Conservation (phyloP, 352 stramenopile genomes). For the Albugo candida region DNA sequence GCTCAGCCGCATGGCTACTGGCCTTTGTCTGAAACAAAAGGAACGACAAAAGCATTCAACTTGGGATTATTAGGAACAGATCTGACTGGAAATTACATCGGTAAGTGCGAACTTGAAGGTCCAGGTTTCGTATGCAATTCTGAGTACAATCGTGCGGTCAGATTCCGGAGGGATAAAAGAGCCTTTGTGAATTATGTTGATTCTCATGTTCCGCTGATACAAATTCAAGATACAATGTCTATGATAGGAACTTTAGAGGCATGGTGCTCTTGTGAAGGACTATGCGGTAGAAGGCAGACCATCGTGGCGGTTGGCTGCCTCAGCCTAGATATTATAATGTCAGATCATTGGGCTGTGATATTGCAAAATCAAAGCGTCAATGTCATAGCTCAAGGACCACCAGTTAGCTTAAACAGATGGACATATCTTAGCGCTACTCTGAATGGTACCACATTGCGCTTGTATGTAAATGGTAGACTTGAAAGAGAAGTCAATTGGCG, state of each 20-base stretch:
- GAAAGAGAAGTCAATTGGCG: slow-evolving; percentile 40
- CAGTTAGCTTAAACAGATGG: slow-evolving; percentile 51
- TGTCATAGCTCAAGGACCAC: slow-evolving; percentile 29
- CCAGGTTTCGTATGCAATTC: slow-evolving; percentile 64
- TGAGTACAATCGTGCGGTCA: slow-evolving; percentile 51
- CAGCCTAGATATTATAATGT: slow-evolving; percentile 39
- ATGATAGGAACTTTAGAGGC: slow-evolving; percentile 33
- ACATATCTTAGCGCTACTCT: slow-evolving; percentile 76
- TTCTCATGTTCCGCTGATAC: too few relatives aligned
- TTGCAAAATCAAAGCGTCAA: slow-evolving; percentile 67
- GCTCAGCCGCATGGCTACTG: slow-evolving; percentile 71
- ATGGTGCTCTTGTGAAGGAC: slow-evolving; percentile 54
- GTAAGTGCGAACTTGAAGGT: slow-evolving; percentile 43
- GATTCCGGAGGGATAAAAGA: slow-evolving; percentile 28
- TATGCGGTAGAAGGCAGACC: slow-evolving; percentile 42
- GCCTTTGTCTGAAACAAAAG: slow-evolving; percentile 70
- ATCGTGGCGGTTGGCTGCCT: slow-evolving; percentile 60
- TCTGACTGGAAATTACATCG: slow-evolving; percentile 32
- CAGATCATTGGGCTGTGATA: slow-evolving; percentile 62
- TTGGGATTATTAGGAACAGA: slow-evolving; percentile 25
- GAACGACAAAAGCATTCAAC: slow-evolving; percentile 44
- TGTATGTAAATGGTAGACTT: slow-evolving; percentile 65
- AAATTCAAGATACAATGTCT: too few relatives aligned
- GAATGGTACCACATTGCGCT: slow-evolving; percentile 62
- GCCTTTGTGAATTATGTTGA: slow-evolving; percentile 28